Evolutionary conservation across 1,284 basidiomycete species (phyloP).

Genomic region (Ustilago curta): DNA sequence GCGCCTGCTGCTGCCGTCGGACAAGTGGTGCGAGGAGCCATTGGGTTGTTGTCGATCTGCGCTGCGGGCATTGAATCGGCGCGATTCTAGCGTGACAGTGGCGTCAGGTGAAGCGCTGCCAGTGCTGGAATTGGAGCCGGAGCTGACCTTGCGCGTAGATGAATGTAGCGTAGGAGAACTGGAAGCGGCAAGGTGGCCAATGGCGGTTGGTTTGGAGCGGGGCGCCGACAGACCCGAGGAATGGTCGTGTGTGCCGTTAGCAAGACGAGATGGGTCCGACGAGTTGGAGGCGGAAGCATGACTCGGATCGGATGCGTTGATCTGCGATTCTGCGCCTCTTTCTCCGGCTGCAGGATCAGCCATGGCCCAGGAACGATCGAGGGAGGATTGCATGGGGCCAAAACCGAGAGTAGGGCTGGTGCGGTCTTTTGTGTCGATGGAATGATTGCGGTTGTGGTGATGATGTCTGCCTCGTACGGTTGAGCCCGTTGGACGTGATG

Average conservation of each 20-base stretch:
- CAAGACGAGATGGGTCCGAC: slow-evolving; percentile 24
- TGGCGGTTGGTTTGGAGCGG: slow-evolving; percentile 18
- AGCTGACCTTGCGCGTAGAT: slow-evolving; percentile 37
- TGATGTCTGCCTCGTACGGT: slow-evolving; percentile 26
- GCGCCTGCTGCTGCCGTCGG: slow-evolving; percentile 28
- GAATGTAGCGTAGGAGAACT: slow-evolving; percentile 18
- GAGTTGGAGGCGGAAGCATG: slow-evolving; percentile 10
- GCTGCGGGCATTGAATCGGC: slow-evolving; percentile 22
- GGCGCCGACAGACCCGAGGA: slow-evolving; percentile 9
- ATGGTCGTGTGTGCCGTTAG: slow-evolving; percentile 28
- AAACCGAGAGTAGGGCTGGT: slow-evolving; percentile 55
- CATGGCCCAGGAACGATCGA: slow-evolving; percentile 30
- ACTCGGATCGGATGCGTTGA: slow-evolving; percentile 8
- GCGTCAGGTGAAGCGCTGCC: slow-evolving; percentile 43
- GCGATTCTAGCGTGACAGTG: slow-evolving; percentile 24
- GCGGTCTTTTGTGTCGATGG: slow-evolving; percentile 55
- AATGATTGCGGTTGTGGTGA: slow-evolving; percentile 51
- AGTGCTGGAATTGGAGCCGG: slow-evolving; percentile 29
- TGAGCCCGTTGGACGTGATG: slow-evolving; percentile 29
- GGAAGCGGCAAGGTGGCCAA: slow-evolving; percentile 16
- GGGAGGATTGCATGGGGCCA: slow-evolving; percentile 34
- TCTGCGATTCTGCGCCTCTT: slow-evolving; percentile 12
- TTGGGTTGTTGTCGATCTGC: slow-evolving; percentile 30
- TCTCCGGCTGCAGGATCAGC: slow-evolving; percentile 18
- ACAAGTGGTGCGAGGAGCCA: slow-evolving; percentile 20